phyloP scores from a whole-genome alignment of 140 eudicot species.

The Oenanthe javanica region DNA sequence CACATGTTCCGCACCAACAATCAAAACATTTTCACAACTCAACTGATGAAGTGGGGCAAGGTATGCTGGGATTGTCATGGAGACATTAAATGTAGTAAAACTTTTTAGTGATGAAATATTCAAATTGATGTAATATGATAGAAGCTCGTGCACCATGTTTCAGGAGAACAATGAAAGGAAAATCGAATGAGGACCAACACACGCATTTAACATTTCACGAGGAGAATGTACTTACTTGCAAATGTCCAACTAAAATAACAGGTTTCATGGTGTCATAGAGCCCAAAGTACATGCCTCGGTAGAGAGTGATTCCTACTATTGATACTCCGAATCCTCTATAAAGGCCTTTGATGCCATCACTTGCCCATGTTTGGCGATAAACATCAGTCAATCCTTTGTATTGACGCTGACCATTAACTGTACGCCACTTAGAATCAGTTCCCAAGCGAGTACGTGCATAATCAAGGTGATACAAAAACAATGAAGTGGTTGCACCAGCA shows the following conservation, averaged over 20 bases:
- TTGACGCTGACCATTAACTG: conserved; percentile 45
- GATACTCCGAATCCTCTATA: conserved; percentile 92
- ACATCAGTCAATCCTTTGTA: conserved; percentile 78
- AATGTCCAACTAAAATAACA: conserved; percentile 63
- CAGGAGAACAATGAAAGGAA: background rate
- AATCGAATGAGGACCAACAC: background rate
- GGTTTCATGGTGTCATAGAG: conserved; percentile 90
- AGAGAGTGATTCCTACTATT: conserved; percentile 84
- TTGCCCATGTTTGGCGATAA: conserved; percentile 62
- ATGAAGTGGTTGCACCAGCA: conserved; percentile 98
- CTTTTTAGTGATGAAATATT: background rate
- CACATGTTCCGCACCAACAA: background rate
- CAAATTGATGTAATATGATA: background rate
- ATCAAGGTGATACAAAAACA: conserved; percentile 85
- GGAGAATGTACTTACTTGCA: conserved; percentile 40
- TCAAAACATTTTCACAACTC: background rate
- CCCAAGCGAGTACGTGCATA: conserved; percentile 89
- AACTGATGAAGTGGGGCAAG: background rate
- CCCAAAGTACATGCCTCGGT: conserved; percentile 96
- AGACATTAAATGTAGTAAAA: background rate
- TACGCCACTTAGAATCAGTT: conserved; percentile 46
- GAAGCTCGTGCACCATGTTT: background rate
- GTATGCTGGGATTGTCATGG: background rate
- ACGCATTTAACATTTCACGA: background rate
- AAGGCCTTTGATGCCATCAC: conserved; percentile 74